Percentiles rank a stretch among this genome's conserved stretches.
These are phyloP conservation scores for Cladosporium sp. DNA, from an alignment of 2,329 filamentous ascomycete species.

Conservation along the genomic window DNA sequence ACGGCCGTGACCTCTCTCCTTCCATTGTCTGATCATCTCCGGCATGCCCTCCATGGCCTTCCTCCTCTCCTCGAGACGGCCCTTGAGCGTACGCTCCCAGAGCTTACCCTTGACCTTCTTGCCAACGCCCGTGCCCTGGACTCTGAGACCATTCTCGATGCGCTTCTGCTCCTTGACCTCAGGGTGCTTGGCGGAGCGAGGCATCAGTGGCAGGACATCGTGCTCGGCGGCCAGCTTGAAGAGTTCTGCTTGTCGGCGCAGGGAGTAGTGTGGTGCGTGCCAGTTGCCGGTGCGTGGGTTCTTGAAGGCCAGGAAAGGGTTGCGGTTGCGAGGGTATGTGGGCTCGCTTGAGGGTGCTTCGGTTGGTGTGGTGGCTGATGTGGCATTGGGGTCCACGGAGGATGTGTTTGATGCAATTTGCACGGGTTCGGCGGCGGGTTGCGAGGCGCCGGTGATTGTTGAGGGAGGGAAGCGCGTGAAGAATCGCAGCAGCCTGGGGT, in stretches of 20 bases:
- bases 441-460: conserved; percentile 13
- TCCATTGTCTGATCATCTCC: conserved; percentile 86
- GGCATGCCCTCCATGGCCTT: conserved; percentile 95
- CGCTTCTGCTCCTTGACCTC: conserved; percentile 66
- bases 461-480: conserved; percentile 82
- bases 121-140: conserved; percentile 84
- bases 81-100: conserved; percentile 82
- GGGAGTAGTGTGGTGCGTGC: conserved; percentile 77
- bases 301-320: conserved; percentile 78
- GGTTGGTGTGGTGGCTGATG: conserved; percentile 36
- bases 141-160: conserved; percentile 73
- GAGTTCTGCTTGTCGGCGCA: conserved; percentile 84
- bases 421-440: conserved; percentile 2
- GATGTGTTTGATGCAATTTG: conserved; percentile 26
- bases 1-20: conserved; percentile 76
- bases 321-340: conserved; percentile 45
- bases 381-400: conserved; percentile 41
- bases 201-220: conserved; percentile 32
- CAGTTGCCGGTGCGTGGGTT: conserved; percentile 76
- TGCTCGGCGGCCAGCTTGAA: conserved; percentile 74
- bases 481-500: conserved; percentile 75
- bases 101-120: conserved; percentile 93
- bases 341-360: conserved; percentile 24
- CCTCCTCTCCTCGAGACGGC: conserved; percentile 80
- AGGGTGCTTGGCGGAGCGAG: conserved; percentile 30